Base-by-base conservation (phyloP, 2,329 filamentous ascomycete species). In the Arthrobotrys sinensis region DNA sequence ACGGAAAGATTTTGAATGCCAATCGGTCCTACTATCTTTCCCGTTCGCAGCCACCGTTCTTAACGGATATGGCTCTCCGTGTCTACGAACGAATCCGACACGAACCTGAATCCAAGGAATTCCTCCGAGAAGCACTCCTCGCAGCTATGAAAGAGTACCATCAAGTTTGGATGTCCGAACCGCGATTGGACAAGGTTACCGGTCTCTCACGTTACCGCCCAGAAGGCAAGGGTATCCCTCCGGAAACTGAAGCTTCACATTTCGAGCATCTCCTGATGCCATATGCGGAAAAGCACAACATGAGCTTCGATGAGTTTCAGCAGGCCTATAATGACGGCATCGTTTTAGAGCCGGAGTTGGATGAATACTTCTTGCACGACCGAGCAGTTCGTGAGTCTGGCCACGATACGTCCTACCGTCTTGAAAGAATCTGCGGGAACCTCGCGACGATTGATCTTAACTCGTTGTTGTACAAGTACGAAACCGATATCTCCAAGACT, bases 101-200 rank as follows among this genome's bases (percentile, higher is more conserved):
- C 81, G 92, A 97, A 83, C 90, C 91, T 0, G 92, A 90, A 60
- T 90, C 94, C 0, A 85, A 90, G 63, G 93, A 97, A 0, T 97
- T 98, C 84, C 87, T 99, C 80, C 89, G 90, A 36, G 89, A 89
- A 14, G 90, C 94, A 5, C 92, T 94, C 34, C 88, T 97, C 45
- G 95, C 96, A 5, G 96, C 95, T 10, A 97, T 98, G 86, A 99
- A 98, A 85, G 94, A 97, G 84, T 97, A 97, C 83, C 90, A 96
- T 85, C 93, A 89, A 75, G 93, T 97, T 1, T 97, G 94, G 94
- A 93, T 90, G 84, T 86, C 89, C 8, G 88, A 91, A 81, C 94
- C 94, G 66, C 91, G 94, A 43, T 87, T 92, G 55, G 94, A 97
- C 81, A 89, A 89, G 0, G 88, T 89, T 52, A 93, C 92, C 21